Evolutionary conservation across 305 asterid genomes (phyloP), one percentile per base, ranked within the genome.

Genomic region (Rubia balearica): DNA sequence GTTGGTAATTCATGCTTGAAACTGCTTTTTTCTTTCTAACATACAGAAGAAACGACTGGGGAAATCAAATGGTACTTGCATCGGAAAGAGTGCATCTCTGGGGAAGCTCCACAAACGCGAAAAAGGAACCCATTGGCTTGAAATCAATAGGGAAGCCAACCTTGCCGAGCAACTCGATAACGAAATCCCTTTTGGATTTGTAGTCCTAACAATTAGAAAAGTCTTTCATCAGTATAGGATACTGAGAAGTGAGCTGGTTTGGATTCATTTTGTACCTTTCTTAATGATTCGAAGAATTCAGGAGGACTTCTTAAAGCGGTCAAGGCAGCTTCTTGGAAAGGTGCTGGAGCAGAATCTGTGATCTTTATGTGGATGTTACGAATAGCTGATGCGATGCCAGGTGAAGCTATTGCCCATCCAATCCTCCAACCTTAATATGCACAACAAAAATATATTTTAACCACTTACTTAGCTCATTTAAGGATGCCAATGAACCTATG

Each of bases 261-360:
- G 49, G 12, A 43, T 6, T 56, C 67, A 63, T 38, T 33, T 51
- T 76, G 79, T 75, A 88, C 98, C 74, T 71, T 82, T 88, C 83
- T 83, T 75, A 88, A 66, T 61, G 76, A 61, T 68, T 81, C 75
- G 16, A 82, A 88, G 81, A 85, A 90, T 68, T 81, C 75, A 41
- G 88, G 85, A 51, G 85, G 82, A 57, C 96, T 87, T 60, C 84
- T 80, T 70, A 92, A 80, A 72, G 98, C 98, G 61, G 86, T 75
- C 84, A 90, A 81, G 72, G 95, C 97, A 12, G 96, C 96, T 82
- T 90, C 97, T 76, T 90, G 97, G 77, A 92, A 90, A 65, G 98
- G 97, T 42, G 89, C 97, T 8, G 97, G 98, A 77, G 98, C 91
- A 73, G 84, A 86, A 82, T 92, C 98, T 41, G 91, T 82, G 57